phyloP scores from a whole-genome alignment of 2,329 filamentous ascomycete species.

The Rhinocladiella mackenziei region DNA sequence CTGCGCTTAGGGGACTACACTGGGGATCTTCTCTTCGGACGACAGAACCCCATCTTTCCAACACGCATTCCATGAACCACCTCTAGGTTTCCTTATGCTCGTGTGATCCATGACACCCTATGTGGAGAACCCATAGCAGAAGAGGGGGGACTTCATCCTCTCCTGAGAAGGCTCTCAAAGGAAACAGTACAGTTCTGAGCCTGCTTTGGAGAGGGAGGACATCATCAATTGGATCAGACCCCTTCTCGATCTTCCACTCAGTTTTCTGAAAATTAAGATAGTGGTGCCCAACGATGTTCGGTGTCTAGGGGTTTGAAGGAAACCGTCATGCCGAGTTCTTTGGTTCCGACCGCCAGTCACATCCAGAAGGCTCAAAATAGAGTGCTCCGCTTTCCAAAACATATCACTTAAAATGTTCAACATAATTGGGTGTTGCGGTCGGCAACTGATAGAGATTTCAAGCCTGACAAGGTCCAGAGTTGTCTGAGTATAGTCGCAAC shows the following conservation, averaged over 20 bases:
- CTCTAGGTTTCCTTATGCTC: slow-evolving; percentile 1
- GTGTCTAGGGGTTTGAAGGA: background rate
- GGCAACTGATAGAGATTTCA: slow-evolving; percentile 5
- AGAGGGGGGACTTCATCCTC: slow-evolving; percentile 2
- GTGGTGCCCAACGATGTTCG: background rate
- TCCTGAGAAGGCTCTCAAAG: no score
- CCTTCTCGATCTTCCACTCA: no score
- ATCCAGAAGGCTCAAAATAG: slow-evolving; percentile 7
- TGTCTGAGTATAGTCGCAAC: slow-evolving; percentile 6
- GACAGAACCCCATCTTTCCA: slow-evolving; percentile 14
- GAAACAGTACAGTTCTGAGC: no score
- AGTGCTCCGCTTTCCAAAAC: slow-evolving; percentile 20
- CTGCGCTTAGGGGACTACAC: slow-evolving; percentile 14
- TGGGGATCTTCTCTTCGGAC: slow-evolving; percentile 6
- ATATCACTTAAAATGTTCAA: slow-evolving; percentile 14
- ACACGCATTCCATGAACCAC: slow-evolving; percentile 13
- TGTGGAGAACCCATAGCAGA: slow-evolving; percentile 17
- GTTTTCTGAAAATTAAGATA: no score
- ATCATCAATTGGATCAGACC: no score
- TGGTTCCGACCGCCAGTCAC: background rate
- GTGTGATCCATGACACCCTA: slow-evolving; percentile 14
- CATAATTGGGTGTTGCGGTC: slow-evolving; percentile 11
- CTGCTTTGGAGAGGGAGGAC: no score
- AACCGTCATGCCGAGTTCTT: no score
- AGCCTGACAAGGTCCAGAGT: slow-evolving; percentile 10